phyloP scores from a whole-genome alignment of 345 rosid species.

The Eucalyptus melliodora region DNA sequence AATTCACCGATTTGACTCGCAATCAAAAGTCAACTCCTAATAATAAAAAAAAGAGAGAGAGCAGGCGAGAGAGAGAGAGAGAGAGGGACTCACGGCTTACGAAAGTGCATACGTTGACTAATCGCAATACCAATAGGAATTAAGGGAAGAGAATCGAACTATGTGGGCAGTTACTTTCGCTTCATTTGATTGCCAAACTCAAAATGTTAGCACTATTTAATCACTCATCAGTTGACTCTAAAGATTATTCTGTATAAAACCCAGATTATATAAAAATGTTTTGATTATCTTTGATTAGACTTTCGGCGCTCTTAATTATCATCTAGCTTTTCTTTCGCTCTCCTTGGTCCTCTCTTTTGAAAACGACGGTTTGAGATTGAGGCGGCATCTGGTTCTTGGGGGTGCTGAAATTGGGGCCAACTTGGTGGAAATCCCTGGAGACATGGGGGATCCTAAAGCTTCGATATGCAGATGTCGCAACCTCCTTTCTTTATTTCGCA shows the following conservation, averaged over 20 bases:
- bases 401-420: slow-evolving; percentile 5
- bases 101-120: neutral
- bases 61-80: neutral
- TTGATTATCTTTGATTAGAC: neutral
- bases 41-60: neutral
- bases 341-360: neutral
- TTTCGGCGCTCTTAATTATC: neutral
- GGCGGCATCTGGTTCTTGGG: neutral
- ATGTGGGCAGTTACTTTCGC: neutral
- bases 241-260: neutral
- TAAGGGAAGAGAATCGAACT: neutral
- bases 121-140: neutral
- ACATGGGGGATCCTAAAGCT: slow-evolving; percentile 69
- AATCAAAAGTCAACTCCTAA: neutral
- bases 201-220: neutral
- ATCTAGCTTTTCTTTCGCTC: neutral
- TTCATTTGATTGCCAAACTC: neutral
- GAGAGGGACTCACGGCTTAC: neutral
- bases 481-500: neutral
- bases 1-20: neutral
- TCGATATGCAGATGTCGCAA: slow-evolving; percentile 10
- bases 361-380: neutral
- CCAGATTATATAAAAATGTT: neutral
- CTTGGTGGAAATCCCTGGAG: slow-evolving; percentile 49
- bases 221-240: neutral